Conservation (phyloP, 2,329 filamentous ascomycete genomes). For the Monilinia aucupariae region DNA sequence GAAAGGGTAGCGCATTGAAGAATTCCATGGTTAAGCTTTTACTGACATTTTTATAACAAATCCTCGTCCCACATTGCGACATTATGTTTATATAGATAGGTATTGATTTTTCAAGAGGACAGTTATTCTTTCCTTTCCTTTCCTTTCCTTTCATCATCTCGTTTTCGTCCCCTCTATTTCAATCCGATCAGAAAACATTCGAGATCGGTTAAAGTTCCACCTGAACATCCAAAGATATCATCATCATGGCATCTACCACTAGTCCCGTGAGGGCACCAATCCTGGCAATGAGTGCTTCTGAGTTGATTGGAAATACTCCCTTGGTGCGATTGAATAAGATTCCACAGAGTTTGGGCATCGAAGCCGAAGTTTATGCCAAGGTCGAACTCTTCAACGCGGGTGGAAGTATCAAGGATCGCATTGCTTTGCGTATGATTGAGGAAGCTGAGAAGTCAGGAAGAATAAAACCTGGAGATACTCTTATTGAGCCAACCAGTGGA, state of each 20-base stretch:
- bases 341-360: slow-evolving; percentile 82
- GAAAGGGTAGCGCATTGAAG: slow-evolving; percentile 2
- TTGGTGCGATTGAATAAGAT: slow-evolving; percentile 90
- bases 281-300: slow-evolving; percentile 58
- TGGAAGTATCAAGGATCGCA: slow-evolving; percentile 90
- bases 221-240: neutral
- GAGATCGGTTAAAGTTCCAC: neutral
- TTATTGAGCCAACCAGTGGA: slow-evolving; percentile 96
- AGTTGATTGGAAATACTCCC: slow-evolving; percentile 95
- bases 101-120: neutral
- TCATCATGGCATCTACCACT: slow-evolving; percentile 24
- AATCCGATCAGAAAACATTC: neutral
- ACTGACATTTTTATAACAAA: neutral
- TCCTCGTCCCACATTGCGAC: slow-evolving; percentile 1
- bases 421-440: slow-evolving; percentile 95
- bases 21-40: slow-evolving; percentile 8
- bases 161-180: neutral
- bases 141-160: neutral
- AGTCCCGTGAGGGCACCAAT: slow-evolving; percentile 27
- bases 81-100: neutral
- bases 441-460: slow-evolving; percentile 85
- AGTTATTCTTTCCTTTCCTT: neutral
- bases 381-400: slow-evolving; percentile 91
- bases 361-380: slow-evolving; percentile 85
- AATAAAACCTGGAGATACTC: slow-evolving; percentile 93